phyloP scores from a whole-genome alignment of 2,329 filamentous ascomycete species.

The Sordariomycetes sp. region DNA sequence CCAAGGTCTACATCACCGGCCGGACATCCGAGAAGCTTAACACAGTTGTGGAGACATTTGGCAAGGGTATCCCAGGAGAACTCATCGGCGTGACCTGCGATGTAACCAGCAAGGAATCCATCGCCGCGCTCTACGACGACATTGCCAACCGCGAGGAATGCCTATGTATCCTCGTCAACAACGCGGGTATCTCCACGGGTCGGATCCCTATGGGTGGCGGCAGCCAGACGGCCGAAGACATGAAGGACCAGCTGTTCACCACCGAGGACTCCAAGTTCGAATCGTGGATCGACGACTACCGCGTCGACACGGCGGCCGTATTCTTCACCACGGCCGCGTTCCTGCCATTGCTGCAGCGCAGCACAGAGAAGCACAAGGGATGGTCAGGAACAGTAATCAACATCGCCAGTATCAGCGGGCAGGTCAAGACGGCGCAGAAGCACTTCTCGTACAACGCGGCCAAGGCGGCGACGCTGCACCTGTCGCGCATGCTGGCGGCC shows the following conservation, averaged over 20 bases:
- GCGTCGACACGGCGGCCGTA: slow-evolving; percentile 63
- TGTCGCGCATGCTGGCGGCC: slow-evolving; percentile 52
- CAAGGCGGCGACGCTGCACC: slow-evolving; percentile 55
- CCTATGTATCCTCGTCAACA: slow-evolving; percentile 58
- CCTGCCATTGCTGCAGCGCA: slow-evolving; percentile 48
- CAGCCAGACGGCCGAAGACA: slow-evolving; percentile 29
- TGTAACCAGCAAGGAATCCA: slow-evolving; percentile 50
- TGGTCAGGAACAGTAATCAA: slow-evolving; percentile 55
- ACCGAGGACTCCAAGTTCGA: slow-evolving; percentile 45
- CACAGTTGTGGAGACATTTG: slow-evolving; percentile 45
- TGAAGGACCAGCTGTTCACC: slow-evolving; percentile 58
- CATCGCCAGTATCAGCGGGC: slow-evolving; percentile 56
- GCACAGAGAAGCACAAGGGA: slow-evolving; percentile 25
- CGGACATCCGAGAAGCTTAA: slow-evolving; percentile 53
- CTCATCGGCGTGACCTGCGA: slow-evolving; percentile 53
- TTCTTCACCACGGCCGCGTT: slow-evolving; percentile 56
- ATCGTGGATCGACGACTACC: slow-evolving; percentile 62
- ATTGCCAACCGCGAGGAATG: slow-evolving; percentile 42
- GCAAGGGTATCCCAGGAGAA: slow-evolving; percentile 39
- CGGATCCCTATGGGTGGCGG: slow-evolving; percentile 37
- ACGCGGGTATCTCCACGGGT: slow-evolving; percentile 51
- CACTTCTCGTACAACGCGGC: slow-evolving; percentile 55
- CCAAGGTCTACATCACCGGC: slow-evolving; percentile 61
- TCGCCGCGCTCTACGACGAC: slow-evolving; percentile 45
- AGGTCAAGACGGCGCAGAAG: slow-evolving; percentile 51